Percentiles rank a stretch among this genome's conserved stretches.
Evolutionary conservation across 768 basidiomycete species (phyloP).

Genomic region (Hypholoma fasciculare): DNA sequence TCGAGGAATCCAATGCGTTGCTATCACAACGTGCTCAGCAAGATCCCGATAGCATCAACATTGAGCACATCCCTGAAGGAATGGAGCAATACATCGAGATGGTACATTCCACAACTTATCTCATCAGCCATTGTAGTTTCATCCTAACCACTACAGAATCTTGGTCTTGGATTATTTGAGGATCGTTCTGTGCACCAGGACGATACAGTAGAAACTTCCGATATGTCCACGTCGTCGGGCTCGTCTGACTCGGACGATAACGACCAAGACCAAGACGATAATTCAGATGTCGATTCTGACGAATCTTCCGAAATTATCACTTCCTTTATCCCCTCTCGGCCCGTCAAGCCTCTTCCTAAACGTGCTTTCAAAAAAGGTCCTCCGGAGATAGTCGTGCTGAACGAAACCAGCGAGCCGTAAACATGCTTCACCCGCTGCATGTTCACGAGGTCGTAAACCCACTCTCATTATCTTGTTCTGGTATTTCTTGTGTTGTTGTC

Average conservation of each 20-base stretch:
- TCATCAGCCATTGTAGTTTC: conserved; percentile 5
- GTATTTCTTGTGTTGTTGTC: background rate
- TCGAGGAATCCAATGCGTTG: conserved; percentile 63
- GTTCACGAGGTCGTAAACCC: too few relatives aligned
- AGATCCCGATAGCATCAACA: conserved; percentile 64
- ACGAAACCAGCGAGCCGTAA: conserved; percentile 16
- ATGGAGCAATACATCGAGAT: conserved; percentile 63
- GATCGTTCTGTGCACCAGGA: conserved; percentile 25
- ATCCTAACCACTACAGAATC: conserved; percentile 42
- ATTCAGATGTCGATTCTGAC: conserved; percentile 34
- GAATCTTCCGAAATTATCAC: conserved; percentile 38
- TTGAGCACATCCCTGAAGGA: conserved; percentile 58
- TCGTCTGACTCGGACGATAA: conserved; percentile 21
- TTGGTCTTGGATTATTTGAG: conserved; percentile 66
- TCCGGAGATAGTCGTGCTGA: conserved; percentile 33
- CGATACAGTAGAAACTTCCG: conserved; percentile 25
- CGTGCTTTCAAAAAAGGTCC: conserved; percentile 25
- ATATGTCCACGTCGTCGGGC: conserved; percentile 29
- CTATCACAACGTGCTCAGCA: conserved; percentile 44
- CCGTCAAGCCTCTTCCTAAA: conserved; percentile 48
- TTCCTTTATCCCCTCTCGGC: conserved; percentile 39
- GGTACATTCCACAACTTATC: conserved; percentile 34
- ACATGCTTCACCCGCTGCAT: too few relatives aligned
- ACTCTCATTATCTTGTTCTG: too few relatives aligned
- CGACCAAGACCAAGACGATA: conserved; percentile 23